Evolutionary conservation across 176 grass and related monocot species (phyloP).

Genomic region (Pharus latifolius): DNA sequence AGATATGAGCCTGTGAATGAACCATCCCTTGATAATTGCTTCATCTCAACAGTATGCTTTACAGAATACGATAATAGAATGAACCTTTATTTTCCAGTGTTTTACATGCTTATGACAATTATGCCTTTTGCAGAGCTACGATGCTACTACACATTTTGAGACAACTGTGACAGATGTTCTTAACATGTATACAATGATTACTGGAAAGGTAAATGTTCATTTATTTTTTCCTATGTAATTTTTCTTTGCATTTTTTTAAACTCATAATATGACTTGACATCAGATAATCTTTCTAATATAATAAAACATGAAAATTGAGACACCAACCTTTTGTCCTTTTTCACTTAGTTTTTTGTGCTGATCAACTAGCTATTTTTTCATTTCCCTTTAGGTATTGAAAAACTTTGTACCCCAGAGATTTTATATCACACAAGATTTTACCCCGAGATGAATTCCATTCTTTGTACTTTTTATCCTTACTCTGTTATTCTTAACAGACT

Average conservation of each 20-base stretch:
- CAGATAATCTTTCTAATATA: background rate
- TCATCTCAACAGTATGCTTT: conserved; percentile 69
- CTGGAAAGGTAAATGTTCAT: conserved; percentile 53
- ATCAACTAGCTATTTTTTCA: no score
- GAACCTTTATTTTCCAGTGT: background rate
- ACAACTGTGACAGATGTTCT: conserved; percentile 79
- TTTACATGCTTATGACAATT: conserved; percentile 14
- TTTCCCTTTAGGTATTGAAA: no score
- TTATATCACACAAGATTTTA: no score
- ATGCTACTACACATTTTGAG: conserved; percentile 96
- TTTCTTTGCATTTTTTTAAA: background rate
- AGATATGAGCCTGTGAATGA: conserved; percentile 86
- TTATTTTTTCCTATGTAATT: background rate
- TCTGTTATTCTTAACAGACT: conserved; percentile 8
- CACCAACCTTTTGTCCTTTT: no score
- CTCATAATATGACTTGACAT: background rate
- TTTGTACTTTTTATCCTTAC: background rate
- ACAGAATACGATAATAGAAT: background rate
- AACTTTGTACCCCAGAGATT: no score
- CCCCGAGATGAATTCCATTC: no score
- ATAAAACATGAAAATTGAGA: no score
- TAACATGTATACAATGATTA: conserved; percentile 88
- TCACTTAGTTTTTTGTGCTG: no score
- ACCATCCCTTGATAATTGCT: conserved; percentile 76
- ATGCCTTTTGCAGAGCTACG: conserved; percentile 61